These are phyloP conservation scores for Acer campestre DNA, from an alignment of 345 rosid genomes.

Conservation along the genomic window DNA sequence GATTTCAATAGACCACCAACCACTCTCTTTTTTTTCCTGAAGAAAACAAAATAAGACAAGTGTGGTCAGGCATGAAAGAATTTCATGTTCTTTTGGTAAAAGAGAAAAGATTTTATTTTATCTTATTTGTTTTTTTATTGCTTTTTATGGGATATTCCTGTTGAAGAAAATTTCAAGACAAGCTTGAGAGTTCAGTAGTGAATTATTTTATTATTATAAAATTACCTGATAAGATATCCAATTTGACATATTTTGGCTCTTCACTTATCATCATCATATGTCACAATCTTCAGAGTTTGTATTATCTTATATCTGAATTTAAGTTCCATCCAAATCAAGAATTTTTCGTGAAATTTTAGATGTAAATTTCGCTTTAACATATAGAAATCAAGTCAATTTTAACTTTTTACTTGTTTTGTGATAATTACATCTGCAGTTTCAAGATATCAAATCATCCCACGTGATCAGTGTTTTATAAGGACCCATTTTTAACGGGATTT, in stretches of 20 bases:
- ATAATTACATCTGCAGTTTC: background rate
- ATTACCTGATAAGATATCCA: background rate
- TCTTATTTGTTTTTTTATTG: background rate
- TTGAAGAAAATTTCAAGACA: background rate
- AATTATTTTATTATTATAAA: background rate
- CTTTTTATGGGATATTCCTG: slow-evolving; percentile 13
- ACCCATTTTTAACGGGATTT: too few relatives aligned
- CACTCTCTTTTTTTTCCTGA: slow-evolving; percentile 34
- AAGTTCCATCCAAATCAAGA: background rate
- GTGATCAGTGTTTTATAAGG: background rate
- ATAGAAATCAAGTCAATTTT: too few relatives aligned
- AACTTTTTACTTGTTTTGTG: background rate
- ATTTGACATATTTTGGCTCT: slow-evolving; percentile 17
- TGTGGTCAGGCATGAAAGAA: slow-evolving; percentile 7
- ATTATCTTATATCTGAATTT: background rate
- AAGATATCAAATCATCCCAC: background rate
- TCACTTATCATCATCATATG: background rate
- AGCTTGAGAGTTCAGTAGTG: background rate
- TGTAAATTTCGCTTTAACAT: too few relatives aligned
- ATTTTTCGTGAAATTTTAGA: background rate
- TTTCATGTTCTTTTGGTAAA: background rate
- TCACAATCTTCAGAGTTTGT: background rate
- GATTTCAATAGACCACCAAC: slow-evolving; percentile 47
- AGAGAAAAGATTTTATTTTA: background rate
- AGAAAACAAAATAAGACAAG: slow-evolving; percentile 5